Percentiles rank a stretch among this genome's conserved stretches.
Conservation (phyloP, 2,329 filamentous ascomycete genomes). For the Polychaeton citri region DNA sequence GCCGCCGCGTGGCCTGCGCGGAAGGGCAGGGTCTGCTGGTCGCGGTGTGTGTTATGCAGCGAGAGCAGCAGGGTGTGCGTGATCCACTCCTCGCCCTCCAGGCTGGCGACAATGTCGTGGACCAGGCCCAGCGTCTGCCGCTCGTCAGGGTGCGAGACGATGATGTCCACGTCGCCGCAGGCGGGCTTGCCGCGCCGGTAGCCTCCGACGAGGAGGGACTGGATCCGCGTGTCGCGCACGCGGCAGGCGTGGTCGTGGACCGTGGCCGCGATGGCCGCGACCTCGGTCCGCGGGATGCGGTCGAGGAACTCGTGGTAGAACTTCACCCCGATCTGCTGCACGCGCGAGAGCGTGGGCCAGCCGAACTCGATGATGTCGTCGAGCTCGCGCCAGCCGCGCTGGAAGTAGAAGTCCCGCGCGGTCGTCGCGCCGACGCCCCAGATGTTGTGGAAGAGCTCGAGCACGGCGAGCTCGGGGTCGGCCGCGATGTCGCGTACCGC, state of each 20-base stretch:
- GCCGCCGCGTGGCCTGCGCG: constrained; percentile 25
- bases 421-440: constrained; percentile 84
- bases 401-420: constrained; percentile 66
- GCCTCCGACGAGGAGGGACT: constrained; percentile 59
- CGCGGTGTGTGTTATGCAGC: constrained; percentile 56
- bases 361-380: constrained; percentile 77
- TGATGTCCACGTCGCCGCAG: constrained; percentile 73
- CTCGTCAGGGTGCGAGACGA: constrained; percentile 68
- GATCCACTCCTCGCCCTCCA: constrained; percentile 59
- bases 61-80: constrained; percentile 69
- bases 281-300: constrained; percentile 60
- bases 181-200: constrained; percentile 64
- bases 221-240: constrained; percentile 41
- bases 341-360: constrained; percentile 60
- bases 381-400: constrained; percentile 64
- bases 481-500: constrained; percentile 51
- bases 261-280: constrained; percentile 51
- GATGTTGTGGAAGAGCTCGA: constrained; percentile 66
- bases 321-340: constrained; percentile 89
- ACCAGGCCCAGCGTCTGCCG: constrained; percentile 56
- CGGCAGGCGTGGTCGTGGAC: constrained; percentile 55
- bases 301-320: constrained; percentile 75
- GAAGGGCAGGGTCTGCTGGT: constrained; percentile 51
- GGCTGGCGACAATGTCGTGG: constrained; percentile 51
- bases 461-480: constrained; percentile 49